These are phyloP conservation scores for Chloromonas sp. DNA, from an alignment of 163 green algal species.

Conservation along the genomic window DNA sequence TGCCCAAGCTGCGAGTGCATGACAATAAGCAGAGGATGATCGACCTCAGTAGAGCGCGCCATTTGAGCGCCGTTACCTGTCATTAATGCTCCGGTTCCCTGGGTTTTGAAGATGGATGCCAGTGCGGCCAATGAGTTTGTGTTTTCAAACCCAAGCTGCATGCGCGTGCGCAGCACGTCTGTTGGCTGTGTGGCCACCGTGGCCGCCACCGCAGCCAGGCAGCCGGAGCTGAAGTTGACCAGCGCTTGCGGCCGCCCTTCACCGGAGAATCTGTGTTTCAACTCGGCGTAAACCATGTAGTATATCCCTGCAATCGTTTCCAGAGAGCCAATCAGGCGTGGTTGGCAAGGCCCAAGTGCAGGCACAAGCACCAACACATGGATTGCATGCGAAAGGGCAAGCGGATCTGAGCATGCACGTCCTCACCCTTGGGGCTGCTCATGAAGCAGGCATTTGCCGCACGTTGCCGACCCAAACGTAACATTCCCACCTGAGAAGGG, in stretches of 20 bases:
- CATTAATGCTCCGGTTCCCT: conserved; percentile 54
- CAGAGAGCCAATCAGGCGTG: too few species aligned
- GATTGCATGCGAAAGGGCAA: too few species aligned
- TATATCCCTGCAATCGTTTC: conserved; percentile 57
- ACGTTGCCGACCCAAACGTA: too few species aligned
- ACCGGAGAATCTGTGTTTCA: conserved; percentile 30
- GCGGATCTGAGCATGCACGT: too few species aligned
- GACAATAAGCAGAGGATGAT: too few species aligned
- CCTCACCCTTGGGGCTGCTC: too few species aligned
- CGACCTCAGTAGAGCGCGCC: too few species aligned
- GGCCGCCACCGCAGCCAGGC: conserved; percentile 66
- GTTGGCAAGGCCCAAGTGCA: too few species aligned
- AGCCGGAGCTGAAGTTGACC: conserved; percentile 69
- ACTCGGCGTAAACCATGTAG: conserved; percentile 80
- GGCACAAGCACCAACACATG: too few species aligned
- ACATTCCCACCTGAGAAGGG: conserved; percentile 66
- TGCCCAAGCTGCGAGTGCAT: neutral
- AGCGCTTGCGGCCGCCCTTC: conserved; percentile 18
- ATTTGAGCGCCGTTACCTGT: conserved; percentile 22
- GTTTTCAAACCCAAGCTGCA: conserved; percentile 61
- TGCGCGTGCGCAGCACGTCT: conserved; percentile 79
- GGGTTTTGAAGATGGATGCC: conserved; percentile 20
- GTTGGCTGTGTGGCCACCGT: conserved; percentile 85
- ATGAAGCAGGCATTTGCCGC: too few species aligned
- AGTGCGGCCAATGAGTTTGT: conserved; percentile 23